Base-by-base conservation (phyloP, 202 grass and related monocot species). In the Digitaria exilis region DNA sequence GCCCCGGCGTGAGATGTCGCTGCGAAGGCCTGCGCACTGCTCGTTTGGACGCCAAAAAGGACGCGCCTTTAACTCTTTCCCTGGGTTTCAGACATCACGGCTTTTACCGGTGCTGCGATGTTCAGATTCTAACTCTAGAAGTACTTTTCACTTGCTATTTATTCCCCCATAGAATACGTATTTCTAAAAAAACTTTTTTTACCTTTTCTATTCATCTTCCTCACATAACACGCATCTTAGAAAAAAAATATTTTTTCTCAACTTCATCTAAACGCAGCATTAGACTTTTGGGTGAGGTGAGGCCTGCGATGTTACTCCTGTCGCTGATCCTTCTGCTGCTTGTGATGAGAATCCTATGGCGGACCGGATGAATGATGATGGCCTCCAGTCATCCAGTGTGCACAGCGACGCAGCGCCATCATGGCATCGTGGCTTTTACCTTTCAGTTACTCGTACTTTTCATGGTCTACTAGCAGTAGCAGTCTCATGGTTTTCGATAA, bases 331-430 rank as follows among this genome's bases (percentile, higher is more conserved):
- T n/a, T n/a, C 46, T 68, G 18, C 44, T 41, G 1, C 0, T 16
- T 24, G 30, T 16, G 73, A 52, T 16, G 79, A 79, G 74, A 79
- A 86, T 83, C 88, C 79, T 22, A 39, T 54, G 66, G 58, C 12
- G 74, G 43, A 65, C 73, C 32, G 19, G 66, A 86, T 83, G n/a
- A n/a, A n/a, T n/a, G n/a, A n/a, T n/a, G 84, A 86, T 79, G 73
- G 49, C 49, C 78, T n/a, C n/a, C n/a, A n/a, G n/a, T n/a, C n/a
- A n/a, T n/a, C 71, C 71, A 25, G 46, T 71, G 26, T 3, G 65
- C 58, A 66, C 58, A 66, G 54, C 71, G 13, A 15, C 9, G 17
- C 18, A 4, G 28, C 13, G 45, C n/a, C 63, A 77, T 66, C 22
- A 82, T 82, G 45, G 2, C 17, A 9, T 69, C 29, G 7, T 31